These are phyloP conservation scores for Ceratobasidium sp. DNA, from an alignment of 1,284 basidiomycete genomes.

Conservation along the genomic window DNA sequence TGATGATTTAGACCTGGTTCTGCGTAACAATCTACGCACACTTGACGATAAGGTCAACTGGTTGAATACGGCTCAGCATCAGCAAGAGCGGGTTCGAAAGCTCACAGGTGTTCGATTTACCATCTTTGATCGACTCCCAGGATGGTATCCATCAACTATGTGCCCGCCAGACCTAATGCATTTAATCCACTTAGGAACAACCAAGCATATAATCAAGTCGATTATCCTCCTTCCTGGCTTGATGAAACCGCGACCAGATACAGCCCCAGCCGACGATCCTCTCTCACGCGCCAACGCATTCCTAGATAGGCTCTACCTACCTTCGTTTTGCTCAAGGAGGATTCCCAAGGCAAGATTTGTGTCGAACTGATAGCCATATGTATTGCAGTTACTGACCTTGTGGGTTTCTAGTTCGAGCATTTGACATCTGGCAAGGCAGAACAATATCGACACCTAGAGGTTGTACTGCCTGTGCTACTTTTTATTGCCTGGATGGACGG, in stretches of 20 bases:
- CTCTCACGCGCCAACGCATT: neutral
- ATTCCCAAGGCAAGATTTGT: neutral
- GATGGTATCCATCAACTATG: neutral
- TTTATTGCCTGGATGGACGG: slow-evolving; percentile 3
- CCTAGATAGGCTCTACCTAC: neutral
- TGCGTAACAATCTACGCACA: no score
- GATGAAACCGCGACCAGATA: neutral
- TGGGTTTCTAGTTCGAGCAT: neutral
- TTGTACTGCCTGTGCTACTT: neutral
- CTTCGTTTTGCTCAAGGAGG: neutral
- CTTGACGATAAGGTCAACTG: no score
- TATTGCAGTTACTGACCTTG: neutral
- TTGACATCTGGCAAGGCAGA: neutral
- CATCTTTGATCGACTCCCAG: slow-evolving; percentile 4
- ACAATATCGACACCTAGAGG: neutral
- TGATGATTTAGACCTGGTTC: no score
- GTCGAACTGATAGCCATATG: no score
- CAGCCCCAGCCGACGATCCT: neutral
- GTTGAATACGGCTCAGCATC: neutral
- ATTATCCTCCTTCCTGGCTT: neutral
- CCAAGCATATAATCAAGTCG: neutral
- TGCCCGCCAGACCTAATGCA: neutral
- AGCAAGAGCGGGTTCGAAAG: neutral
- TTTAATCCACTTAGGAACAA: neutral
- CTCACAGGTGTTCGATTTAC: neutral